phyloP scores from a whole-genome alignment of 345 rosid species.

The Noccaea bulbosa region DNA sequence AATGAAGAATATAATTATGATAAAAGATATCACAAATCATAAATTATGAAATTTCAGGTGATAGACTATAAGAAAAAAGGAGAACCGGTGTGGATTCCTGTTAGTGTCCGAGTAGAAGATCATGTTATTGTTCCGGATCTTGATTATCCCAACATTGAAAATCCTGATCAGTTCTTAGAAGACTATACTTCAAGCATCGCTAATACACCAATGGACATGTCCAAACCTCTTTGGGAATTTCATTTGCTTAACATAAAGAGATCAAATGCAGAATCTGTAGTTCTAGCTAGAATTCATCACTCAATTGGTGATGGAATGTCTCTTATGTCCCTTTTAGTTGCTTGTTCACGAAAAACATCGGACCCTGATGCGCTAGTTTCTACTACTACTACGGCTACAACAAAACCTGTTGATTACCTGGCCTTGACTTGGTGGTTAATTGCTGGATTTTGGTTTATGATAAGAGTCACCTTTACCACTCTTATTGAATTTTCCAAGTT shows the following conservation, averaged over 20 bases:
- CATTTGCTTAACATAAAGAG: constrained; percentile 20
- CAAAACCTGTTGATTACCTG: neutral
- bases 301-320: constrained; percentile 24
- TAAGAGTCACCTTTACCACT: constrained; percentile 11
- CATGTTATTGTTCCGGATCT: constrained; percentile 8
- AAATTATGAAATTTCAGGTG: neutral
- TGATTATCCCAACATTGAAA: neutral
- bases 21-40: neutral
- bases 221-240: constrained; percentile 18
- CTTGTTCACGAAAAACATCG: constrained; percentile 9
- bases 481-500: constrained; percentile 5
- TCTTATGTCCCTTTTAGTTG: constrained; percentile 17
- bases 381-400: neutral
- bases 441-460: constrained; percentile 7
- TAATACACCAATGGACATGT: constrained; percentile 24
- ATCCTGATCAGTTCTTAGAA: constrained; percentile 18
- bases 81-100: constrained; percentile 19
- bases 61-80: neutral
- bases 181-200: constrained; percentile 20
- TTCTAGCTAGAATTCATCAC: constrained; percentile 14
- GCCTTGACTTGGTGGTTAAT: neutral
- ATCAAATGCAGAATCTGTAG: constrained; percentile 15
- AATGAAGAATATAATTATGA: neutral
- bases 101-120: neutral
- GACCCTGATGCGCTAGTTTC: neutral